Percentiles rank a stretch among this genome's conserved stretches.
These are phyloP conservation scores for Metschnikowia drakensbergensis DNA, from an alignment of 805 yeast genomes.

Conservation along the genomic window DNA sequence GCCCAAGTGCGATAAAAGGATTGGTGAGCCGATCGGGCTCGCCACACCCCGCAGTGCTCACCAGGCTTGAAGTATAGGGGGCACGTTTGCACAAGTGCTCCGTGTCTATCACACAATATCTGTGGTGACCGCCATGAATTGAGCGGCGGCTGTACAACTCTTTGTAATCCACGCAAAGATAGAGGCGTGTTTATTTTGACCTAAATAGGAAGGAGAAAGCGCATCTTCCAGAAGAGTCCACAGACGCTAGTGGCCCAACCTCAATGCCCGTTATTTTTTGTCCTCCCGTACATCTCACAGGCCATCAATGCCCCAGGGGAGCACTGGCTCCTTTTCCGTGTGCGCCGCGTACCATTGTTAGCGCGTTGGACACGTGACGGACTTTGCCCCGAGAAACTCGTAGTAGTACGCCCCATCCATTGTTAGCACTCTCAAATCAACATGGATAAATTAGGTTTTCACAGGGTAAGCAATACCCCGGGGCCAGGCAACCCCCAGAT, in stretches of 20 bases:
- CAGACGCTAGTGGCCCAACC: background rate
- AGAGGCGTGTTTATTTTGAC: background rate
- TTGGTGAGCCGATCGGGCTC: slow-evolving; percentile 1
- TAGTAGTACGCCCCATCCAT: background rate
- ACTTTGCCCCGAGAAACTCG: background rate
- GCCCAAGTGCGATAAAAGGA: slow-evolving; percentile 1
- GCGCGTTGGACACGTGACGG: background rate
- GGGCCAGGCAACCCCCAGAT: slow-evolving; percentile 36
- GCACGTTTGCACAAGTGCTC: background rate
- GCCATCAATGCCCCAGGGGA: background rate
- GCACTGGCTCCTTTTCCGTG: background rate
- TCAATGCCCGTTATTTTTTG: background rate
- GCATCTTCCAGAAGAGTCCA: background rate
- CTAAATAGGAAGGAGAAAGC: background rate
- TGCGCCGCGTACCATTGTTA: background rate
- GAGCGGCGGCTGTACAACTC: too few relatives aligned
- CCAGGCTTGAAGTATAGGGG: background rate
- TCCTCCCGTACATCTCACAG: background rate
- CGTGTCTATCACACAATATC: too few relatives aligned
- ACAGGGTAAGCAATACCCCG: slow-evolving; percentile 38
- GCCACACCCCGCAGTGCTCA: background rate
- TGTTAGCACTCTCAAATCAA: background rate
- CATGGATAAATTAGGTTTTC: slow-evolving; percentile 46
- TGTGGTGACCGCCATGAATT: too few relatives aligned
- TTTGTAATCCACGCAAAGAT: background rate